Conservation (phyloP, 2,329 filamentous ascomycete genomes). For the Amesomyces nigricolor region DNA sequence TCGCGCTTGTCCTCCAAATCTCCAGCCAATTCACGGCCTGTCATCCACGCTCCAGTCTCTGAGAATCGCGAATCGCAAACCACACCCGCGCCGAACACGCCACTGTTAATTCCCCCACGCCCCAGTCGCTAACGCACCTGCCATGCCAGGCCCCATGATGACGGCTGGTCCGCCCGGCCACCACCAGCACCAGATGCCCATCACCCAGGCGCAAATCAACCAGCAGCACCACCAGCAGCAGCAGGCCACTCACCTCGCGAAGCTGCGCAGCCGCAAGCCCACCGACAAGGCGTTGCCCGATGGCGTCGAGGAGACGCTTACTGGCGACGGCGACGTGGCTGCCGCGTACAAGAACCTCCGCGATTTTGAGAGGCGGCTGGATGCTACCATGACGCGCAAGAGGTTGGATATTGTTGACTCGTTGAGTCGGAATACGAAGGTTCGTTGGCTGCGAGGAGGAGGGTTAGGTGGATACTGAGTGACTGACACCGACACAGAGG, state of each 20-base stretch:
- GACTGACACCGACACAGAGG: conserved; percentile 42
- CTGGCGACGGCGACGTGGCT: conserved; percentile 72
- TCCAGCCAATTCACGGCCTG: not conserved
- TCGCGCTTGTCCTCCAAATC: not conserved
- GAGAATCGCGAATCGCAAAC: conserved; percentile 5
- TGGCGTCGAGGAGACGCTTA: conserved; percentile 66
- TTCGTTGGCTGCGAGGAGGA: conserved; percentile 28
- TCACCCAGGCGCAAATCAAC: conserved; percentile 51
- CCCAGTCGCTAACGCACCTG: conserved; percentile 3
- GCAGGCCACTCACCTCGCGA: conserved; percentile 59
- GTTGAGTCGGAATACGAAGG: conserved; percentile 67
- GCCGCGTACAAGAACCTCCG: conserved; percentile 77
- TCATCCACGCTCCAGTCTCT: not conserved
- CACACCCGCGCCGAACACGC: not conserved
- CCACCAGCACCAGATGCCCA: conserved; percentile 45
- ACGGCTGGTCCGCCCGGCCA: conserved; percentile 40
- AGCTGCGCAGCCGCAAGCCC: conserved; percentile 79
- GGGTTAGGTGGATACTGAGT: not conserved
- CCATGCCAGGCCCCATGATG: conserved; percentile 49
- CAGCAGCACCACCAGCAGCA: conserved; percentile 39
- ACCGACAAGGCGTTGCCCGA: conserved; percentile 95
- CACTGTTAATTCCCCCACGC: not conserved
- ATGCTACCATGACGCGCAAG: conserved; percentile 92
- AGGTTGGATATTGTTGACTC: conserved; percentile 83
- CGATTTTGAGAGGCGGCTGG: conserved; percentile 80